These are phyloP conservation scores for Boletus pseudopeckii DNA, from an alignment of 768 basidiomycete species.

Conservation along the genomic window DNA sequence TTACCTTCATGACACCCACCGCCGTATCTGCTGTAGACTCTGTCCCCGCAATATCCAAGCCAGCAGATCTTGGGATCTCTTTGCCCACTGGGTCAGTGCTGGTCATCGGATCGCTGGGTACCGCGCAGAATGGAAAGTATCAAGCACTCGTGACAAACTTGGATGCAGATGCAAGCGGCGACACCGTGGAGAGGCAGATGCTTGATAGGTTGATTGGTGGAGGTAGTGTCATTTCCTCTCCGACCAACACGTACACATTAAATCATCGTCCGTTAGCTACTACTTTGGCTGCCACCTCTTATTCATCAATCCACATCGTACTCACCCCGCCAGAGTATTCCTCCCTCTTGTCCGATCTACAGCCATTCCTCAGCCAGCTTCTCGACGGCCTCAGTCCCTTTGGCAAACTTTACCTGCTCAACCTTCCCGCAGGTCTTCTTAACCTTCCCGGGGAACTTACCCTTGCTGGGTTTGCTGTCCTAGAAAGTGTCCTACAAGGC, in stretches of 20 bases:
- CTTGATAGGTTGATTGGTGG: conserved; percentile 78
- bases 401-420: conserved; percentile 66
- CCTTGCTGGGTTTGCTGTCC: conserved; percentile 60
- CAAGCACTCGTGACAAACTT: conserved; percentile 64
- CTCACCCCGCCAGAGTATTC: conserved; percentile 64
- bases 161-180: conserved; percentile 36
- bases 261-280: conserved; percentile 44
- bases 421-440: conserved; percentile 43
- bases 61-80: conserved; percentile 25
- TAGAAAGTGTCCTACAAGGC: conserved; percentile 38
- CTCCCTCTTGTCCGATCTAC: conserved; percentile 48
- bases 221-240: conserved; percentile 42
- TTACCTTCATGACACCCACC: conserved; percentile 54
- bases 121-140: conserved; percentile 78
- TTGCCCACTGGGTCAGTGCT: conserved; percentile 49
- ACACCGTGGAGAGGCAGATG: conserved; percentile 72
- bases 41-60: conserved; percentile 10
- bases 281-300: conserved; percentile 48
- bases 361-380: conserved; percentile 57
- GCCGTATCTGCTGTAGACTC: conserved; percentile 43
- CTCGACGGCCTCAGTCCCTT: conserved; percentile 57
- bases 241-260: neutral
- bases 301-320: conserved; percentile 65
- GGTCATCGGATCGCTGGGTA: conserved; percentile 73
- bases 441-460: conserved; percentile 57